Conservation (phyloP, 331 rosid genomes). For the Malus hybrid region DNA sequence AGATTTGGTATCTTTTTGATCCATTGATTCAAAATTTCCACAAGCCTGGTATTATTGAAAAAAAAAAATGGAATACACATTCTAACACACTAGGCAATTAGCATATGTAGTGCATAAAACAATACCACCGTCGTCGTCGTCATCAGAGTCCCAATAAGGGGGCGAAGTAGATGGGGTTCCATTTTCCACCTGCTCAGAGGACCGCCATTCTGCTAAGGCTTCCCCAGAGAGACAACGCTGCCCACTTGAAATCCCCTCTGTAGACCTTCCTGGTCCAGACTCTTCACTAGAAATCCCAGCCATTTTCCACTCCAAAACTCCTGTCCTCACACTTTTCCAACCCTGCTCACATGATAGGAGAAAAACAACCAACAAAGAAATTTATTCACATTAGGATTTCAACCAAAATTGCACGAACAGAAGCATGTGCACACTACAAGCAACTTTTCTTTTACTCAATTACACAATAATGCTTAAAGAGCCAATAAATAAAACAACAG, state of each 20-base stretch:
- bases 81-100: background rate
- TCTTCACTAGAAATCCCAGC: constrained; percentile 75
- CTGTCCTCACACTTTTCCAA: constrained; percentile 27
- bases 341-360: constrained; percentile 28
- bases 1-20: background rate
- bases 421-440: constrained; percentile 2
- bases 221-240: constrained; percentile 74
- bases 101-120: background rate
- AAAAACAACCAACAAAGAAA: constrained; percentile 5
- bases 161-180: constrained; percentile 90
- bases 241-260: constrained; percentile 70
- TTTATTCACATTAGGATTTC: background rate
- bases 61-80: background rate
- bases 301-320: constrained; percentile 45
- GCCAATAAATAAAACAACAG: background rate
- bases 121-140: constrained; percentile 71
- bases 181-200: constrained; percentile 93
- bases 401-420: constrained; percentile 9
- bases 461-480: background rate
- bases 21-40: background rate
- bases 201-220: constrained; percentile 88
- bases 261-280: constrained; percentile 72
- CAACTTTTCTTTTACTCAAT: background rate
- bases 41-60: background rate
- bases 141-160: constrained; percentile 87